Evolutionary conservation across 495 filamentous ascomycete genomes (phyloP).

Genomic region (Penicillium soppii): DNA sequence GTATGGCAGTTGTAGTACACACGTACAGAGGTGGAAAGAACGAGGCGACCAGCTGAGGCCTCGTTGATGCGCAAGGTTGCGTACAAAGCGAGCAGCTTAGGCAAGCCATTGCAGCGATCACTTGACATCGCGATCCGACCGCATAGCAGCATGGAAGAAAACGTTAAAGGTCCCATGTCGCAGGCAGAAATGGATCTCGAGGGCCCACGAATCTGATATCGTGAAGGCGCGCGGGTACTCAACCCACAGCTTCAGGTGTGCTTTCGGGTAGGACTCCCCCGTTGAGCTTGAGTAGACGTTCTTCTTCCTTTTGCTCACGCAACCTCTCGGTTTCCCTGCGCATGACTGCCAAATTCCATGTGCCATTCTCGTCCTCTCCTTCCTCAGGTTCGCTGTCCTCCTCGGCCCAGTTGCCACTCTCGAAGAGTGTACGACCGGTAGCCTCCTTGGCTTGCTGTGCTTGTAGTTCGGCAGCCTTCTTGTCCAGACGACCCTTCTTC

Average conservation of each 20-base stretch:
- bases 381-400: slow-evolving; percentile 64
- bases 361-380: slow-evolving; percentile 52
- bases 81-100: slow-evolving; percentile 10
- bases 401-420: slow-evolving; percentile 88
- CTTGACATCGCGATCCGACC: slow-evolving; percentile 26
- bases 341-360: slow-evolving; percentile 77
- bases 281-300: slow-evolving; percentile 38
- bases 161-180: slow-evolving; percentile 20
- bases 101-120: slow-evolving; percentile 20
- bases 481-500: slow-evolving; percentile 91
- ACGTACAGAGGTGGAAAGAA: slow-evolving; percentile 7
- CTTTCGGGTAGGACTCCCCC: slow-evolving; percentile 28
- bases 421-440: slow-evolving; percentile 91
- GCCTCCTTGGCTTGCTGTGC: slow-evolving; percentile 88
- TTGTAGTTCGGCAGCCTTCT: slow-evolving; percentile 92
- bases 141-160: slow-evolving; percentile 19
- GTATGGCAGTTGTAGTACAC: slow-evolving; percentile 5
- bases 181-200: slow-evolving; percentile 26
- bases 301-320: slow-evolving; percentile 43
- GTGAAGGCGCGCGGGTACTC: slow-evolving; percentile 23
- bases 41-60: slow-evolving; percentile 9
- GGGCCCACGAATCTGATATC: slow-evolving; percentile 31
- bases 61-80: slow-evolving; percentile 15
- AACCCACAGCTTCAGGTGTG: slow-evolving; percentile 32
- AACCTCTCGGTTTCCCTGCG: slow-evolving; percentile 69